Percentiles rank a stretch among this genome's conserved stretches.
Conservation (phyloP, 805 yeast genomes). For the Tetrapisispora taiwanensis region DNA sequence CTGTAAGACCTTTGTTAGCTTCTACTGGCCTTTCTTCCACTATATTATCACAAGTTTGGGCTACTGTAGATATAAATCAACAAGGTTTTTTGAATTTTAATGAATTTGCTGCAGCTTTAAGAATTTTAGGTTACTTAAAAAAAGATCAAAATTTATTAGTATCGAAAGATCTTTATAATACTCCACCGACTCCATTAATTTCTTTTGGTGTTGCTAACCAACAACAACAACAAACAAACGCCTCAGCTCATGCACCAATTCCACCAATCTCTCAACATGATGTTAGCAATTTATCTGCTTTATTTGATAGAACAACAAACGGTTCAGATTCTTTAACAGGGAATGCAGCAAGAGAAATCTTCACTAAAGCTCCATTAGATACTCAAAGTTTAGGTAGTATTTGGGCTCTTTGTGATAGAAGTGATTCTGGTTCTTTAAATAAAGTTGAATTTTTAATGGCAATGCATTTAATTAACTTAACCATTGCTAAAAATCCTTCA, state of each 20-base stretch:
- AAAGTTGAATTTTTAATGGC: slow-evolving; percentile 79
- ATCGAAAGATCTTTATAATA: slow-evolving; percentile 32
- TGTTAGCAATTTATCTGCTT: slow-evolving; percentile 51
- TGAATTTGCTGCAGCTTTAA: slow-evolving; percentile 77
- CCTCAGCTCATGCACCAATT: slow-evolving; percentile 3
- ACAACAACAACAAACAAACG: slow-evolving; percentile 28
- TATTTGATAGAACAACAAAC: slow-evolving; percentile 54
- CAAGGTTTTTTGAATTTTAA: slow-evolving; percentile 72
- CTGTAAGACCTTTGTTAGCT: slow-evolving; percentile 73
- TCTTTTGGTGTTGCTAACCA: slow-evolving; percentile 47
- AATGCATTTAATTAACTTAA: slow-evolving; percentile 79
- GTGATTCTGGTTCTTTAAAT: slow-evolving; percentile 59
- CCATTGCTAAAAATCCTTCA: slow-evolving; percentile 53
- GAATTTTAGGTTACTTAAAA: slow-evolving; percentile 84
- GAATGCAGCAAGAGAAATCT: slow-evolving; percentile 71
- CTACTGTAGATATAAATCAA: slow-evolving; percentile 80
- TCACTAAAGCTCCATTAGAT: slow-evolving; percentile 80
- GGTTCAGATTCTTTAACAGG: slow-evolving; percentile 56
- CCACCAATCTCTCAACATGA: slow-evolving; percentile 37
- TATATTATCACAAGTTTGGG: slow-evolving; percentile 86
- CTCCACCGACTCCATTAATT: slow-evolving; percentile 24
- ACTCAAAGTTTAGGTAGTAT: slow-evolving; percentile 69
- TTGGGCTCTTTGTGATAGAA: slow-evolving; percentile 80
- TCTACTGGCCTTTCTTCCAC: slow-evolving; percentile 75
- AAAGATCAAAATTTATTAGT: slow-evolving; percentile 42